These are phyloP conservation scores for Cyberlindnera maritima DNA, from an alignment of 805 yeast genomes.

Conservation along the genomic window DNA sequence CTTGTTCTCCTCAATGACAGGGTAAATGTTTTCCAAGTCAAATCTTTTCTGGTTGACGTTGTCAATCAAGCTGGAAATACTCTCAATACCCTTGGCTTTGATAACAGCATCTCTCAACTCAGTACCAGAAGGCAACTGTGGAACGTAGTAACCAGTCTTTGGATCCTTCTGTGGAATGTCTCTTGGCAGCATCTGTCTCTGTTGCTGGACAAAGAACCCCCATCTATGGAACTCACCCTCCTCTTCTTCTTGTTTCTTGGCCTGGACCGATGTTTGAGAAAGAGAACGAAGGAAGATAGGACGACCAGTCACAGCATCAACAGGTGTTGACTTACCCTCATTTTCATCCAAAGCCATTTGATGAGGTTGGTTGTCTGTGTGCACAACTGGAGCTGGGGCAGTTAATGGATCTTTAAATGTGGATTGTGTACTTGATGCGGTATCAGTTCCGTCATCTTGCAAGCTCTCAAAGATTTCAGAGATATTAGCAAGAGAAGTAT, in stretches of 20 bases:
- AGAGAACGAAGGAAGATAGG: conserved; percentile 64
- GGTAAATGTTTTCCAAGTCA: conserved; percentile 49
- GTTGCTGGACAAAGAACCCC: conserved; percentile 77
- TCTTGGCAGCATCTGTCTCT: conserved; percentile 33
- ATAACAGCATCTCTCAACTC: conserved; percentile 54
- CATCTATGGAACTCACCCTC: conserved; percentile 90
- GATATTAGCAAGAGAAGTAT: conserved; percentile 62
- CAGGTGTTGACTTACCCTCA: conserved; percentile 48
- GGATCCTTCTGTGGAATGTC: conserved; percentile 14
- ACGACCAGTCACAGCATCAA: conserved; percentile 69
- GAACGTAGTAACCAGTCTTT: conserved; percentile 23
- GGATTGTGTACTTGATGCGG: conserved; percentile 4
- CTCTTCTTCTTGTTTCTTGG: conserved; percentile 79
- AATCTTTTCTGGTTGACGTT: conserved; percentile 57
- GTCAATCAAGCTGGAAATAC: conserved; percentile 63
- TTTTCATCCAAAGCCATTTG: conserved; percentile 67
- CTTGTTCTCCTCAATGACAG: conserved; percentile 20
- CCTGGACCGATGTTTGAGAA: conserved; percentile 63
- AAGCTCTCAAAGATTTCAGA: conserved; percentile 32
- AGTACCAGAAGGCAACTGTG: conserved; percentile 44
- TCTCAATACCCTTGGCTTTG: conserved; percentile 71
- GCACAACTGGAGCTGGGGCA: conserved; percentile 39
- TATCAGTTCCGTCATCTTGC: conserved; percentile 15
- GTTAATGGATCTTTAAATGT: background rate
- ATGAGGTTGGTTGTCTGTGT: conserved; percentile 50